These are phyloP conservation scores for Grosmannia penicillata DNA, from an alignment of 2,329 filamentous ascomycete species.

Conservation along the genomic window DNA sequence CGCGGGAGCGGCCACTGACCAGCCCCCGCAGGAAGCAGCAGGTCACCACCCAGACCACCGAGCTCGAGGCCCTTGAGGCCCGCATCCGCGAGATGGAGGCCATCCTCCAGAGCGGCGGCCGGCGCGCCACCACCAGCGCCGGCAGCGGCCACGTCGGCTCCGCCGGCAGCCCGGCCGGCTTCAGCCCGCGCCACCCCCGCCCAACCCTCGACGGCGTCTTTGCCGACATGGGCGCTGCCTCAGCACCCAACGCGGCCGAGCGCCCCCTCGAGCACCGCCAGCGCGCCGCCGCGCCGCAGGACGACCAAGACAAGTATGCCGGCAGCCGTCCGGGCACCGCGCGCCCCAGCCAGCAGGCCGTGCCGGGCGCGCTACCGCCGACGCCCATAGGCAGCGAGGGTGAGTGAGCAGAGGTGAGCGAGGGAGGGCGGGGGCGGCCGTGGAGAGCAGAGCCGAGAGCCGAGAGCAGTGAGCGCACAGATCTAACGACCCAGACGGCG, in stretches of 20 bases:
- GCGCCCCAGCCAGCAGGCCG: constrained; percentile 31
- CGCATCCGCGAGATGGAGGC: constrained; percentile 75
- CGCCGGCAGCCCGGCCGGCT: constrained; percentile 3
- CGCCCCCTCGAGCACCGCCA: constrained; percentile 8
- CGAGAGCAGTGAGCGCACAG: too few relatives aligned
- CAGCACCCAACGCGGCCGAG: constrained; percentile 2
- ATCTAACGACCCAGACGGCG: too few relatives aligned
- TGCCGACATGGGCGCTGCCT: constrained; percentile 8
- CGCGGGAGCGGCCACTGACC: not conserved
- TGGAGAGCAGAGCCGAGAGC: too few relatives aligned
- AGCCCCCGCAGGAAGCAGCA: constrained; percentile 52
- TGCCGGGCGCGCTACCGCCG: constrained; percentile 44
- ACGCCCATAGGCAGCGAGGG: constrained; percentile 48
- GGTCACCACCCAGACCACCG: constrained; percentile 57
- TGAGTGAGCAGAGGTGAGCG: constrained; percentile 20
- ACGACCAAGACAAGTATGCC: constrained; percentile 19
- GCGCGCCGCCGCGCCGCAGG: constrained; percentile 8
- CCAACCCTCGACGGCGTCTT: constrained; percentile 16
- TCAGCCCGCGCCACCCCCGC: constrained; percentile 16
- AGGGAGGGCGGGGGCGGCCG: too few relatives aligned
- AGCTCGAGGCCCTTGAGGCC: constrained; percentile 76
- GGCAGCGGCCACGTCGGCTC: not conserved
- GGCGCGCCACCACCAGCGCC: not conserved
- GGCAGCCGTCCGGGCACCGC: constrained; percentile 39
- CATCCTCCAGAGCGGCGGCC: constrained; percentile 37